phyloP scores from a whole-genome alignment of 1,284 basidiomycete genomes.

The Ganoderma leucocontextum region DNA sequence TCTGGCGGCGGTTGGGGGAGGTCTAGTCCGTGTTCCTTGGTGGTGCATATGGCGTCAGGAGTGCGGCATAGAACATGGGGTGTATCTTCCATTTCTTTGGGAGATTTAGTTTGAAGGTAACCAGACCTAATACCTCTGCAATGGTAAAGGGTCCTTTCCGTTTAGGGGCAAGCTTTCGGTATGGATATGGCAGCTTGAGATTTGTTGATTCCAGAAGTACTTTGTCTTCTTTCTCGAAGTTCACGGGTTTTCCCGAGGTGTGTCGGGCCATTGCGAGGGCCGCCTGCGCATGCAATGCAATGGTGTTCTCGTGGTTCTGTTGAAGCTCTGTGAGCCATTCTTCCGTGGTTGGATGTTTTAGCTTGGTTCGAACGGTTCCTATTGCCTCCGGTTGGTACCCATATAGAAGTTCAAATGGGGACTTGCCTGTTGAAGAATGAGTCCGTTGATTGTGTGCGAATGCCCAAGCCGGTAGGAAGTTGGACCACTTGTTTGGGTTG shows the following conservation, averaged over 20 bases:
- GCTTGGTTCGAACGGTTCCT: not conserved
- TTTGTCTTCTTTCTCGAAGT: conserved; percentile 15
- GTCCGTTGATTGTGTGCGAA: not conserved
- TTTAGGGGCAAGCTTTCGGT: conserved; percentile 13
- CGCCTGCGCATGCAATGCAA: conserved; percentile 2
- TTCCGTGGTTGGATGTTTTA: conserved; percentile 3
- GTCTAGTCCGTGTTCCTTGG: conserved; percentile 9
- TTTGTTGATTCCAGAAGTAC: conserved; percentile 16
- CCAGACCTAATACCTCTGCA: conserved; percentile 1
- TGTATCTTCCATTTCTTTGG: conserved; percentile 25
- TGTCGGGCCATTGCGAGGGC: conserved; percentile 3
- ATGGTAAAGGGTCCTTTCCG: conserved; percentile 13
- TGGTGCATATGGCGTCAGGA: conserved; percentile 8
- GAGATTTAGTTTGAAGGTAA: conserved; percentile 8
- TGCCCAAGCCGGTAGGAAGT: not conserved
- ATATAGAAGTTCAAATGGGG: not conserved
- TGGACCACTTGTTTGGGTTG: conserved; percentile 37
- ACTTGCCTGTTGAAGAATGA: not conserved
- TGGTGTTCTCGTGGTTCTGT: not conserved
- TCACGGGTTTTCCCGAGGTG: not conserved
- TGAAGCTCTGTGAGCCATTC: not conserved
- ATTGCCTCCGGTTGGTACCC: not conserved
- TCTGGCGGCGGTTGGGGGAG: conserved; percentile 6
- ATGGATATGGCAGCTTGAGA: conserved; percentile 8
- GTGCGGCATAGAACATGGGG: conserved; percentile 13